Percentiles rank a stretch among this genome's conserved stretches.
phyloP scores from a whole-genome alignment of 2,329 filamentous ascomycete species.

The Fusarium ambrosium region DNA sequence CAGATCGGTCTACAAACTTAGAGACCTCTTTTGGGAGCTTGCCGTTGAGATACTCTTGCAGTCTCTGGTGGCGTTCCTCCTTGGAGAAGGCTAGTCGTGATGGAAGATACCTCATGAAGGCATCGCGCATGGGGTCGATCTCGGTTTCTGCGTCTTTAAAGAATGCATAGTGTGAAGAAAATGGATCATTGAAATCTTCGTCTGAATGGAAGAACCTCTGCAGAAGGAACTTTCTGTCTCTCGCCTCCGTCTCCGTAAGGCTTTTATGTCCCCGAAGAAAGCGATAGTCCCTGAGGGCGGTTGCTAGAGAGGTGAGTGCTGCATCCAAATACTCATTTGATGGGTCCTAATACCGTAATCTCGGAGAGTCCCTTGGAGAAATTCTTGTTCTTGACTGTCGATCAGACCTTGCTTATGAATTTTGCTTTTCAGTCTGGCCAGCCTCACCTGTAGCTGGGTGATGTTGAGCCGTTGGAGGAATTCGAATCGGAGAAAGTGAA shows the following conservation, averaged over 20 bases:
- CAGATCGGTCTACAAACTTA: background rate
- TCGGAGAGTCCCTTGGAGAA: background rate
- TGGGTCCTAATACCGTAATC: background rate
- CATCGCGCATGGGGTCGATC: background rate
- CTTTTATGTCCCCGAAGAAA: background rate
- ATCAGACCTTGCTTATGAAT: background rate
- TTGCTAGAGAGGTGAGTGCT: no score
- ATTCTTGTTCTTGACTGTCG: no score
- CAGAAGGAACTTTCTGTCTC: background rate
- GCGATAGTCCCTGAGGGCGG: background rate
- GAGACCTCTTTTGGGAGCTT: background rate
- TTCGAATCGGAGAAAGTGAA: background rate
- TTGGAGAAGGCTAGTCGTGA: background rate
- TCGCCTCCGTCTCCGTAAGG: background rate
- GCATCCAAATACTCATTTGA: no score
- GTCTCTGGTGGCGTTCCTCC: background rate
- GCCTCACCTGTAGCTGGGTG: background rate
- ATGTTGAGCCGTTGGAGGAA: background rate
- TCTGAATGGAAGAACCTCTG: background rate
- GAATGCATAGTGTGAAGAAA: background rate
- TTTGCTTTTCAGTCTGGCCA: background rate
- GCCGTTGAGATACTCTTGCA: background rate
- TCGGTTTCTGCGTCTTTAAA: background rate
- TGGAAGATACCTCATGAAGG: background rate
- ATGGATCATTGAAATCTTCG: background rate